A percentile compares a stretch with the other conserved stretches of the same genome.
phyloP scores from a whole-genome alignment of 2,329 filamentous ascomycete genomes.

The Tolypocladium guangdongense region DNA sequence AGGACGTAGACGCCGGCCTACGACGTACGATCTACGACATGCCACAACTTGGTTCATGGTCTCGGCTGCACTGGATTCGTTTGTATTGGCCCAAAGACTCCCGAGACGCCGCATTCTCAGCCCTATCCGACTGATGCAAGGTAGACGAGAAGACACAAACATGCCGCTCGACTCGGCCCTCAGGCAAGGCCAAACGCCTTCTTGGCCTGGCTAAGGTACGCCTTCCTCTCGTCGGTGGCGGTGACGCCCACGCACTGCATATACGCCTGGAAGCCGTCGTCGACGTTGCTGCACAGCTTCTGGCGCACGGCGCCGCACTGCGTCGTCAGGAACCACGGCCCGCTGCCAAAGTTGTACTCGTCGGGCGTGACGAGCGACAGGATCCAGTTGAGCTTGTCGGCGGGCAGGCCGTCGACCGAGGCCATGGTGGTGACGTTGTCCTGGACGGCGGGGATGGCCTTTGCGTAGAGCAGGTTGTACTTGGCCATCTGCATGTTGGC shows the following conservation, averaged over 20 bases:
- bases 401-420: constrained; percentile 13
- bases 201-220: constrained; percentile 36
- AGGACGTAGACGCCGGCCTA: too few relatives aligned
- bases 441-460: constrained; percentile 26
- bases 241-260: constrained; percentile 35
- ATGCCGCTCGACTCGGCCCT: neutral
- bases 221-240: constrained; percentile 19
- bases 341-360: constrained; percentile 42
- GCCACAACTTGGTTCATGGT: too few relatives aligned
- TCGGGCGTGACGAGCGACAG: constrained; percentile 34
- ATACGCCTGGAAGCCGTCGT: constrained; percentile 33
- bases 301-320: constrained; percentile 28
- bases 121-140: neutral
- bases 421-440: constrained; percentile 18
- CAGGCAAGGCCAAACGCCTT: constrained; percentile 28
- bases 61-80: neutral
- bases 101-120: neutral
- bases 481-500: constrained; percentile 39
- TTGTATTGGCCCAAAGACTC: neutral
- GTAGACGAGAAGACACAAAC: neutral
- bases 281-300: constrained; percentile 23
- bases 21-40: neutral
- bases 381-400: constrained; percentile 25
- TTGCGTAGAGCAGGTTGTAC: constrained; percentile 38
- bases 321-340: constrained; percentile 38